phyloP scores from a whole-genome alignment of 2,329 filamentous ascomycete genomes.

The Biscogniauxia marginata region DNA sequence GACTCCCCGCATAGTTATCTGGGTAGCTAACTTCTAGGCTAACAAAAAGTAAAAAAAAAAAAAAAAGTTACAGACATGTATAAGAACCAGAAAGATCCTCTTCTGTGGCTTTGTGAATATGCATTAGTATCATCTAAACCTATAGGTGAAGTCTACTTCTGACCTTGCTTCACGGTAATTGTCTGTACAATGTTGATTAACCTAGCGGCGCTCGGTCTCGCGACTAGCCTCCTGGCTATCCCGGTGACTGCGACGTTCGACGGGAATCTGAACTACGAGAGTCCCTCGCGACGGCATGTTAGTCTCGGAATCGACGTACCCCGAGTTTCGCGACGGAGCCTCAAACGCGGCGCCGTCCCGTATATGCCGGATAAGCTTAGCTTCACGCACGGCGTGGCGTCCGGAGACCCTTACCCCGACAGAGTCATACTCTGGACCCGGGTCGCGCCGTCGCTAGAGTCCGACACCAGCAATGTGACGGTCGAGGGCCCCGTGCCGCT shows the following conservation, averaged over 20 bases:
- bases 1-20: neutral
- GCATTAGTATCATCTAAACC: too few species aligned
- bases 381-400: conserved; percentile 63
- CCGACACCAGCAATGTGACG: conserved; percentile 45
- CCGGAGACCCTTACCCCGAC: conserved; percentile 51
- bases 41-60: neutral
- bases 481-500: conserved; percentile 43
- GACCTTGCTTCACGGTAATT: neutral
- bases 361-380: conserved; percentile 48
- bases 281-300: conserved; percentile 63
- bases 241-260: conserved; percentile 21
- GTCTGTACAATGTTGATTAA: conserved; percentile 3
- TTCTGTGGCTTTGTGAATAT: neutral
- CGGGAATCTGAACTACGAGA: conserved; percentile 65
- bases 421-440: conserved; percentile 57
- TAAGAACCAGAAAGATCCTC: neutral
- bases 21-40: neutral
- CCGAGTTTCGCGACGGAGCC: conserved; percentile 56
- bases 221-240: conserved; percentile 4
- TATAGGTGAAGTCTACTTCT: too few species aligned
- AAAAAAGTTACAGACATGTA: neutral
- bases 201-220: conserved; percentile 7
- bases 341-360: conserved; percentile 41
- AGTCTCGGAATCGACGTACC: conserved; percentile 63
- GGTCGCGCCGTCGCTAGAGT: conserved; percentile 43